Evolutionary conservation across 1,139 yeast genomes (phyloP).

Genomic region (Lodderomyces orthopsilosis): DNA sequence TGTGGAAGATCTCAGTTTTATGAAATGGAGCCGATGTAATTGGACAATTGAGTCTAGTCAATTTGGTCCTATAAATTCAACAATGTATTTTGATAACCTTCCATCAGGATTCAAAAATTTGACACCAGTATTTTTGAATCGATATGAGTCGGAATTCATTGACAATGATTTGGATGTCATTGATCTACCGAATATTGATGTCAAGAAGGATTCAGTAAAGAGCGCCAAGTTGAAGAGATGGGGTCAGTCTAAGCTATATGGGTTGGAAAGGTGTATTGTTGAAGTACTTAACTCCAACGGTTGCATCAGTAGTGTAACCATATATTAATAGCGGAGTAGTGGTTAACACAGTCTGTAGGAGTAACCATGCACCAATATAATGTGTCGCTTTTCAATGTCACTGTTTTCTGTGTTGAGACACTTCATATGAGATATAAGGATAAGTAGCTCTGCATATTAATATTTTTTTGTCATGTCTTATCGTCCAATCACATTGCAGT

Average conservation of each 20-base stretch:
- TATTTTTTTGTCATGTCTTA: too few relatives aligned
- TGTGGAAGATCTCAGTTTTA: conserved; percentile 46
- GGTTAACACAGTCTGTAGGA: too few relatives aligned
- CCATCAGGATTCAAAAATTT: conserved; percentile 21
- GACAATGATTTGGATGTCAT: conserved; percentile 39
- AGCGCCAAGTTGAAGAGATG: conserved; percentile 31
- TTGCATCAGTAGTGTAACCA: conserved; percentile 14
- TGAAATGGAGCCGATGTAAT: conserved; percentile 48
- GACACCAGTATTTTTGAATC: conserved; percentile 46
- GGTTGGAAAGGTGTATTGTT: conserved; percentile 46
- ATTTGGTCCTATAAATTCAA: conserved; percentile 20
- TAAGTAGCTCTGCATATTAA: too few relatives aligned
- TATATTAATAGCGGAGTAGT: too few relatives aligned
- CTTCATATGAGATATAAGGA: not conserved
- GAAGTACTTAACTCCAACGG: conserved; percentile 43
- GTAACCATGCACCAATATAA: too few relatives aligned
- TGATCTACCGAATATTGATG: conserved; percentile 16
- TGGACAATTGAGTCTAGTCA: conserved; percentile 24
- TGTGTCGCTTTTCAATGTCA: not conserved
- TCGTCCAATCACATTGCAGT: not conserved
- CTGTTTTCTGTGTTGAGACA: not conserved
- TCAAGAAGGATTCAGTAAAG: conserved; percentile 1
- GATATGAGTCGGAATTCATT: conserved; percentile 49
- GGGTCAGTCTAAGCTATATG: conserved; percentile 54
- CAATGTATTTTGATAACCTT: conserved; percentile 35